Evolutionary conservation across 2,329 filamentous ascomycete genomes (phyloP).

Genomic region (Rutstroemia sp.): DNA sequence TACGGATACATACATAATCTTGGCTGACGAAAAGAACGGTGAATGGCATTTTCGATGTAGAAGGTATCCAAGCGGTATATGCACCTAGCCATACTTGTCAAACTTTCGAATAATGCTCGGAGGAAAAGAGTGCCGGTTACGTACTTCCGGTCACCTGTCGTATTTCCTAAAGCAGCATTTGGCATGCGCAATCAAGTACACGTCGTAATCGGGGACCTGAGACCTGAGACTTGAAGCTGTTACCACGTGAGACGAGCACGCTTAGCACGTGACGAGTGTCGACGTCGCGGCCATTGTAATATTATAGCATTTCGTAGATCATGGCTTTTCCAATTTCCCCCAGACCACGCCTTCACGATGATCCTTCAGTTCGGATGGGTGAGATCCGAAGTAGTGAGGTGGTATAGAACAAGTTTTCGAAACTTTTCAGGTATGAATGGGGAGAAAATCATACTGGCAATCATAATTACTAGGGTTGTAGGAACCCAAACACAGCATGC

Average conservation of each 20-base stretch:
- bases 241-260: background rate
- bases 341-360: background rate
- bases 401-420: slow-evolving; percentile 9
- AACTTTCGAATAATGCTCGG: slow-evolving; percentile 7
- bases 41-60: background rate
- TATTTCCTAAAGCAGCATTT: background rate
- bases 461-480: background rate
- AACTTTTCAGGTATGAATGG: slow-evolving; percentile 3
- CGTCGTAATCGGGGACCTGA: background rate
- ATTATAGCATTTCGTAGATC: too few species aligned
- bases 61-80: slow-evolving; percentile 6
- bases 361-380: background rate
- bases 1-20: slow-evolving; percentile 10
- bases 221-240: too few species aligned
- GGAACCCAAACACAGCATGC: slow-evolving; percentile 5
- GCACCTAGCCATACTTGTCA: slow-evolving; percentile 8
- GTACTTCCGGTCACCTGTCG: slow-evolving; percentile 4
- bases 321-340: too few species aligned
- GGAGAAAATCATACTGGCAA: background rate
- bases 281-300: too few species aligned
- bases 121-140: background rate
- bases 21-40: slow-evolving; percentile 7
- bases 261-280: too few species aligned
- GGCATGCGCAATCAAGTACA: background rate
- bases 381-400: background rate